Percentiles rank a stretch among this genome's conserved stretches.
These are phyloP conservation scores for Amylostereum areolatum DNA, from an alignment of 1,284 basidiomycete species.

Conservation along the genomic window DNA sequence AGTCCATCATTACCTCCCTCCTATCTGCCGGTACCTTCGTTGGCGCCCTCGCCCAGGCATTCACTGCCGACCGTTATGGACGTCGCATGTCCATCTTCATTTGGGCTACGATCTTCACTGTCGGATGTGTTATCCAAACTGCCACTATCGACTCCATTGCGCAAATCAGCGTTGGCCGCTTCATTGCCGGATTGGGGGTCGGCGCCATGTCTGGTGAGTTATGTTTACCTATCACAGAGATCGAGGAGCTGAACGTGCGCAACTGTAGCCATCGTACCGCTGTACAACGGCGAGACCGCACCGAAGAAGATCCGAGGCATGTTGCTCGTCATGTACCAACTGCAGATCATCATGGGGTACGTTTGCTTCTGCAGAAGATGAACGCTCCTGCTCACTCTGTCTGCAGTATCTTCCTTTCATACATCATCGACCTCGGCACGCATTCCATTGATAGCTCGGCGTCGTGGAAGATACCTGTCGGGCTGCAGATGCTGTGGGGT, in stretches of 20 bases:
- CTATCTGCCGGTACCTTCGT: slow-evolving; percentile 74
- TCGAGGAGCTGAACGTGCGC: no score
- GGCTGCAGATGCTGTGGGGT: slow-evolving; percentile 65
- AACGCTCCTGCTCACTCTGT: neutral
- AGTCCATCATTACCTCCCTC: slow-evolving; percentile 75
- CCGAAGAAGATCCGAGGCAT: slow-evolving; percentile 73
- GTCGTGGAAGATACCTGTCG: slow-evolving; percentile 69
- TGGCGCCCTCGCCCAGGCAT: slow-evolving; percentile 68
- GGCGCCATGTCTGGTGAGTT: slow-evolving; percentile 36
- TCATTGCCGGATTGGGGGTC: slow-evolving; percentile 69
- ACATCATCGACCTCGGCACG: slow-evolving; percentile 67
- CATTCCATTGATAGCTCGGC: slow-evolving; percentile 54
- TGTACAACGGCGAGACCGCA: slow-evolving; percentile 78
- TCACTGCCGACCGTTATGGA: slow-evolving; percentile 72
- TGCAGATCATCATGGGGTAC: slow-evolving; percentile 69
- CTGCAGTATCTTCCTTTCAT: slow-evolving; percentile 61
- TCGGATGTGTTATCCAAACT: slow-evolving; percentile 69
- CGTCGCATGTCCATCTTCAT: slow-evolving; percentile 68
- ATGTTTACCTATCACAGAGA: no score
- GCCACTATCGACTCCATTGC: slow-evolving; percentile 52
- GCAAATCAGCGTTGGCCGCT: slow-evolving; percentile 67
- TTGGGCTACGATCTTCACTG: slow-evolving; percentile 72
- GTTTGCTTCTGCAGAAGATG: slow-evolving; percentile 9
- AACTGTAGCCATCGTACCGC: slow-evolving; percentile 61
- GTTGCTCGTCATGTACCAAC: slow-evolving; percentile 69